Base-by-base conservation (phyloP, 2,329 filamentous ascomycete genomes). In the Diaporthe citrichinensis region DNA sequence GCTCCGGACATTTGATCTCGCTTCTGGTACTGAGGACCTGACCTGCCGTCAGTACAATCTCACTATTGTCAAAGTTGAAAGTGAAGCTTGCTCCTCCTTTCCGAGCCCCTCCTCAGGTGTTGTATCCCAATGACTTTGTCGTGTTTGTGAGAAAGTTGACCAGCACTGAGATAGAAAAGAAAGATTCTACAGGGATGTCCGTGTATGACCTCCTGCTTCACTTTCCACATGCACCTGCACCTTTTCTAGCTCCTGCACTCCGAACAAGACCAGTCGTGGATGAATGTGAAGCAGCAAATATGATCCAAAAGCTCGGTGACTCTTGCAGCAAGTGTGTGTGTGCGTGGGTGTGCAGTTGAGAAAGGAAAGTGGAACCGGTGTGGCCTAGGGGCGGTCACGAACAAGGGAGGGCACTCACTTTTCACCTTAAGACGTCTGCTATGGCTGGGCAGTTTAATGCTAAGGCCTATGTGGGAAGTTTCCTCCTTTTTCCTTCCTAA, bases 401-500 rank as follows among this genome's bases (percentile, higher is more conserved):
- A 55, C 39, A 55, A 69, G 65, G 65, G 65, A 41, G 34, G n/a
- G 31, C 65, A 69, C 65, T 69, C 65, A 55, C 65, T 55, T 53
- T 55, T 55, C 23, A 49, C 62, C 39, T 39, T 41, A 55, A 41
- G 49, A 41, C n/a, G n/a, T 69, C 46, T 39, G 65, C 49, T 69
- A 69, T 69, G n/a, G 65, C 49, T 41, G 65, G 65, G 65, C 65
- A 25, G 46, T n/a, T 69, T 55, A 69, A 69, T 69, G 65, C 65
- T 69, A 55, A 41, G 65, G 65, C 49, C 65, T 55, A 69, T 55
- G 65, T 69, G 65, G 65, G 49, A 69, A 55, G 65, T 41, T 69
- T 28, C 65, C 65, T 69, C 65, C 49, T 69, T 69, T 55, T 69
- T 49, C 65, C 46, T 31, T 36, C 49, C 49, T 55, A 55, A n/a